Base-by-base conservation (phyloP, 768 basidiomycete genomes). In the Lactarius akahatsu region DNA sequence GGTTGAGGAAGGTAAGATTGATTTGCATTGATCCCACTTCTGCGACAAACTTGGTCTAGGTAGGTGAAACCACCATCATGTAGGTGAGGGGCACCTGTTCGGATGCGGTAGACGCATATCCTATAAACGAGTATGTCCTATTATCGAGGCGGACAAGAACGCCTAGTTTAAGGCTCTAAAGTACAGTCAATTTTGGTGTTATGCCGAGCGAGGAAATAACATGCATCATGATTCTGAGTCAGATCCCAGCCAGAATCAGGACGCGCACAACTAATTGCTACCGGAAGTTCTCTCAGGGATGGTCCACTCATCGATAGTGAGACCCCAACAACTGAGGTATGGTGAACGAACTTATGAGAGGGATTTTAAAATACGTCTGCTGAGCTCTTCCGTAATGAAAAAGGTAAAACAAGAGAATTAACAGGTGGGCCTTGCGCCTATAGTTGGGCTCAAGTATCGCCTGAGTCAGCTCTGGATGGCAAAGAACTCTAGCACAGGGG, bases 1-100 rank as follows among this genome's bases (percentile, higher is more conserved):
- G 80, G 41, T 74, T 78, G 16, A 80, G 68, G 68, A 78, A 81
- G 7, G 76, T 78, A 40, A 77, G 73, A 15, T 72, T 78, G 60
- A 80, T 59, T 43, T 77, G 72, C 64, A 80, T 76, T 0, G 70
- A 68, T 16, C 78, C 79, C 6, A 77, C 78, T 50, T 68, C 66
- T 56, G 78, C 67, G 4, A 66, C 70, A 62, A 77, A 74, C 15
- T 73, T 72, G 58, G 76, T 76, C 13, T 73, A 72, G 0, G 80
- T 79, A 2, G 78, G 75, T 0, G 79, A 79, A 64, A 80, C 69
- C 32, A 69, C 64, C 1, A 68, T 66, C 1, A 68, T 66, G 62
- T 66, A 47, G 3, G 67, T 70, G 52, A 75, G 54, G 43, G 68
- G 74, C 7, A 64, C 64, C 28, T 26, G 30, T 54, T 4, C 30